A percentile compares a stretch with the other conserved stretches of the same genome.
Evolutionary conservation across 2,329 filamentous ascomycete species (phyloP).

Genomic region (Catunica adiposa): DNA sequence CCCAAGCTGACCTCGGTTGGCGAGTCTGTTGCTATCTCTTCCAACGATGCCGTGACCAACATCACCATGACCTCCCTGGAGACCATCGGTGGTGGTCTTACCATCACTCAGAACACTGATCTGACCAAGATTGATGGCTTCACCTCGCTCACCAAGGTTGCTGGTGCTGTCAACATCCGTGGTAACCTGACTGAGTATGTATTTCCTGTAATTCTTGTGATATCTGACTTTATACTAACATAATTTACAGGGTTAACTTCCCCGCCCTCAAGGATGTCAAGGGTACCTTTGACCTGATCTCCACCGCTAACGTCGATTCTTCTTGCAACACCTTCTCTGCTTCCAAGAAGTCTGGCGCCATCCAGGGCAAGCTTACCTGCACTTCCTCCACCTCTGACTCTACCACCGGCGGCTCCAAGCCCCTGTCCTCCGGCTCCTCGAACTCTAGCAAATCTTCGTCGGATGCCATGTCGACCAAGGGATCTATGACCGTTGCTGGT

Average conservation of each 20-base stretch:
- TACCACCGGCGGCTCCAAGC: constrained; percentile 28
- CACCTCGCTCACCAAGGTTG: constrained; percentile 48
- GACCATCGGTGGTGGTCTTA: constrained; percentile 60
- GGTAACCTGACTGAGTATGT: constrained; percentile 74
- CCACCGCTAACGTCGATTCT: constrained; percentile 41
- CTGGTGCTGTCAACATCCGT: constrained; percentile 68
- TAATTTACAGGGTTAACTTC: constrained; percentile 45
- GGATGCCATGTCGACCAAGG: constrained; percentile 27
- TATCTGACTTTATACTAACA: constrained; percentile 4
- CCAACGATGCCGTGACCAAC: constrained; percentile 50
- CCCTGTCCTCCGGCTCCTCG: constrained; percentile 12
- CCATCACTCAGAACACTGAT: constrained; percentile 78
- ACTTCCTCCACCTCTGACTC: constrained; percentile 31
- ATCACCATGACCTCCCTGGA: constrained; percentile 56
- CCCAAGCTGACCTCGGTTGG: constrained; percentile 56
- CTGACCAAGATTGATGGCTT: constrained; percentile 52
- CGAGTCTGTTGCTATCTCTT: constrained; percentile 43
- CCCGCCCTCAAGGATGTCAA: constrained; percentile 49
- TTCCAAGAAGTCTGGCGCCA: constrained; percentile 23
- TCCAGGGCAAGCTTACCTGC: constrained; percentile 36
- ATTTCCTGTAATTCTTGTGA: not conserved
- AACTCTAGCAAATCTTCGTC: constrained; percentile 20
- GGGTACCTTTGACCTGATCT: constrained; percentile 55
- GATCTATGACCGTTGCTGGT: constrained; percentile 32
- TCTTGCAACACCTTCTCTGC: constrained; percentile 40